A percentile compares a stretch with the other conserved stretches of the same genome.
phyloP scores from a whole-genome alignment of 306 rosid genomes.

The Erythrophleum fordii region DNA sequence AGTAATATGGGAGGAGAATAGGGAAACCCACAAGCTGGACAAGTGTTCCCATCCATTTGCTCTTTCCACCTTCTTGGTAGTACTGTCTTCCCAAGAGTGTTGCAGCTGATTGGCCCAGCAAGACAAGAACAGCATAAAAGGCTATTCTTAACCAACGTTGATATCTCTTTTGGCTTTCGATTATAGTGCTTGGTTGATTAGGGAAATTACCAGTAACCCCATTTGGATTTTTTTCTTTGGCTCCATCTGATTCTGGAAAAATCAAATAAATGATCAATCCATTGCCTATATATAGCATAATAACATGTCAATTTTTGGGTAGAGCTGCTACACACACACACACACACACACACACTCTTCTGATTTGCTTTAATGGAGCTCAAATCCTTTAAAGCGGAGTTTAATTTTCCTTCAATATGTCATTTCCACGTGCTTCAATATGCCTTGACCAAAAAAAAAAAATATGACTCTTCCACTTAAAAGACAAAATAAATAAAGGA shows the following conservation, averaged over 20 bases:
- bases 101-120: slow-evolving; percentile 45
- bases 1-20: slow-evolving; percentile 42
- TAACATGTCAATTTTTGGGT: no score
- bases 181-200: background rate
- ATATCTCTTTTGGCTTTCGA: background rate
- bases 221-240: slow-evolving; percentile 4
- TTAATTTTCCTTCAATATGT: no score
- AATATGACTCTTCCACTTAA: no score
- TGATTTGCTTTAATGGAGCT: no score
- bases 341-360: no score
- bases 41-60: slow-evolving; percentile 45
- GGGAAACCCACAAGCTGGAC: slow-evolving; percentile 50
- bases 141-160: slow-evolving; percentile 41
- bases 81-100: slow-evolving; percentile 47
- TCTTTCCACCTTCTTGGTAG: slow-evolving; percentile 48
- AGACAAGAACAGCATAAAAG: slow-evolving; percentile 23
- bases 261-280: no score
- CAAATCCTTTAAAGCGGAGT: no score
- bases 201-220: background rate
- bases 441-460: no score
- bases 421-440: no score
- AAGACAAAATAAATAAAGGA: no score
- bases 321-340: no score
- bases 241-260: slow-evolving; percentile 6
- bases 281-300: no score